A percentile compares a stretch with the other conserved stretches of the same genome.
Conservation (phyloP, 1,139 yeast genomes). For the Kodamaea derodonti region DNA sequence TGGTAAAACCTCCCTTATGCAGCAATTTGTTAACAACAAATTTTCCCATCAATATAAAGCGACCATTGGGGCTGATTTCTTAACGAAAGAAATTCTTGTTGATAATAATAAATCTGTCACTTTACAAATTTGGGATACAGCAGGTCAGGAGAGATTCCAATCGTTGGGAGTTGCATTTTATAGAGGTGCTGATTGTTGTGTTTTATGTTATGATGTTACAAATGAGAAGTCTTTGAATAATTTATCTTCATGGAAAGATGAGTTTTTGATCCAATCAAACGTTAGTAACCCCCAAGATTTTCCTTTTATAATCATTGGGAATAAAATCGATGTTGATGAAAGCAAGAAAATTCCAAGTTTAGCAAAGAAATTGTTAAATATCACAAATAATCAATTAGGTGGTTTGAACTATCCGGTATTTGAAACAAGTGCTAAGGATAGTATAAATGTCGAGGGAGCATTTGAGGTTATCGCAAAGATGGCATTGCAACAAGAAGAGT, state of each 20-base stretch:
- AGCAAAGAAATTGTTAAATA: conserved; percentile 78
- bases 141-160: conserved; percentile 97
- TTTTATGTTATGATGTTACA: conserved; percentile 80
- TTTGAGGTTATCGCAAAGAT: conserved; percentile 94
- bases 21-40: conserved; percentile 92
- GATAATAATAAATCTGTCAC: conserved; percentile 76
- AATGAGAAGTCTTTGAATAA: conserved; percentile 90
- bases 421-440: conserved; percentile 28
- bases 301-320: conserved; percentile 92
- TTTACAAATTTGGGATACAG: conserved; percentile 97
- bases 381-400: conserved; percentile 78
- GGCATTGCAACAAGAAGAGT: conserved; percentile 89
- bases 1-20: conserved; percentile 95
- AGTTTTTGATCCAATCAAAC: conserved; percentile 86
- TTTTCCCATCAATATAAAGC: conserved; percentile 96
- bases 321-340: conserved; percentile 93
- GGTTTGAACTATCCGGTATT: conserved; percentile 77
- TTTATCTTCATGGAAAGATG: conserved; percentile 91
- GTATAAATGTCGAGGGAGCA: conserved; percentile 71
- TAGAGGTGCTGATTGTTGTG: conserved; percentile 98
- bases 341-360: conserved; percentile 74
- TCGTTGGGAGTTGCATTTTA: conserved; percentile 96
- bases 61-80: conserved; percentile 95
- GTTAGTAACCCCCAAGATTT: conserved; percentile 90
- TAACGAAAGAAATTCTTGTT: conserved; percentile 82